These are phyloP conservation scores for Coemansia sp. DNA, from an alignment of 192 early-diverging fungal genomes.

Conservation along the genomic window DNA sequence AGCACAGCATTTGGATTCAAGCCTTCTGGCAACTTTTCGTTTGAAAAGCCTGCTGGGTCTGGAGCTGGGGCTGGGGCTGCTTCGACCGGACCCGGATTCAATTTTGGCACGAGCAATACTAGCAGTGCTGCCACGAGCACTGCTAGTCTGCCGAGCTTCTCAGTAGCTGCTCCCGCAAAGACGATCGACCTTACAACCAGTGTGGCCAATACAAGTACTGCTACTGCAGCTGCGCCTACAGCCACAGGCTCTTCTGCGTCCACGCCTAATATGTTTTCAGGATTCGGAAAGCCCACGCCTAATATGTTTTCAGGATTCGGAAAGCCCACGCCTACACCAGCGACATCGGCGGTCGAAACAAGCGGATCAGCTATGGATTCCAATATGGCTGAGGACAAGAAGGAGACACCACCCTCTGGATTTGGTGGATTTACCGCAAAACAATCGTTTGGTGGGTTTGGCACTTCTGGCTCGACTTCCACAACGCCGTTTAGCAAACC, in stretches of 20 bases:
- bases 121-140: background rate
- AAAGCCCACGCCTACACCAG: conserved; percentile 4
- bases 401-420: background rate
- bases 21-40: conserved; percentile 12
- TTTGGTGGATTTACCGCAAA: conserved; percentile 5
- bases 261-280: conserved; percentile 16
- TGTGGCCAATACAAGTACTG: background rate
- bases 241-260: background rate
- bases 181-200: conserved; percentile 29
- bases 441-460: conserved; percentile 10
- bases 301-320: conserved; percentile 20
- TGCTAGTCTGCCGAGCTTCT: background rate
- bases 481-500: conserved; percentile 8
- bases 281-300: conserved; percentile 9
- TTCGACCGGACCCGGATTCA: conserved; percentile 1
- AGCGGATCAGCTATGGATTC: background rate
- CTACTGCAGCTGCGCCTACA: conserved; percentile 4
- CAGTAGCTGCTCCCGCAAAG: conserved; percentile 24
- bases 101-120: conserved; percentile 14
- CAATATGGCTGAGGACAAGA: background rate
- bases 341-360: background rate
- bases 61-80: background rate
- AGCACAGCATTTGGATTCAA: conserved; percentile 6
- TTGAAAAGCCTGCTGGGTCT: conserved; percentile 14
- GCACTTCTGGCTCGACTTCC: background rate